Conservation (phyloP, 805 yeast species). For the Candida andamanensis region DNA sequence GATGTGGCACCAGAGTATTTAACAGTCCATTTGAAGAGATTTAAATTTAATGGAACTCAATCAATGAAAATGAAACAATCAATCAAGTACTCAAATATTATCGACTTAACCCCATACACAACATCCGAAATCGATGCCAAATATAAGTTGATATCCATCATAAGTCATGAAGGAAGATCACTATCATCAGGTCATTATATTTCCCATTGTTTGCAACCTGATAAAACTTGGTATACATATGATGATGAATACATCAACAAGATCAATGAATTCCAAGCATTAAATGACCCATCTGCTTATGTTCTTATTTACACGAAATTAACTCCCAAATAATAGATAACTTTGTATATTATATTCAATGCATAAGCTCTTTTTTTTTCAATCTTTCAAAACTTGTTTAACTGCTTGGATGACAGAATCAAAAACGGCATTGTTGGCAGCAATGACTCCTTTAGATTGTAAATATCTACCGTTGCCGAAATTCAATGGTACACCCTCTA, state of each 20-base stretch:
- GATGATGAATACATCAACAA: constrained; percentile 86
- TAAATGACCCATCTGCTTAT: constrained; percentile 85
- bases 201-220: constrained; percentile 88
- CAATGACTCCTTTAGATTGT: constrained; percentile 87
- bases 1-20: constrained; percentile 84
- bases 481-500: constrained; percentile 66
- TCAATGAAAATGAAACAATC: constrained; percentile 85
- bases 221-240: constrained; percentile 87
- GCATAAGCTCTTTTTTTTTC: not conserved
- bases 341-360: too few relatives aligned
- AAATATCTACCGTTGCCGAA: constrained; percentile 84
- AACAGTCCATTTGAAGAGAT: constrained; percentile 82
- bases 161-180: constrained; percentile 92
- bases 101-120: constrained; percentile 64
- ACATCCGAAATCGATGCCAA: constrained; percentile 29
- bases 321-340: constrained; percentile 32
- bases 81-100: constrained; percentile 70
- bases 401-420: constrained; percentile 47
- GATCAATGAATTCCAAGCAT: constrained; percentile 66
- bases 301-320: constrained; percentile 79
- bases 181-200: constrained; percentile 90
- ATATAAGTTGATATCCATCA: constrained; percentile 76
- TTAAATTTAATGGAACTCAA: constrained; percentile 72
- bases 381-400: constrained; percentile 19
- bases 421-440: constrained; percentile 54